Evolutionary conservation across 2,329 filamentous ascomycete species (phyloP), one percentile per base, ranked within the genome.

Genomic region (Phialemonium atrogriseum): DNA sequence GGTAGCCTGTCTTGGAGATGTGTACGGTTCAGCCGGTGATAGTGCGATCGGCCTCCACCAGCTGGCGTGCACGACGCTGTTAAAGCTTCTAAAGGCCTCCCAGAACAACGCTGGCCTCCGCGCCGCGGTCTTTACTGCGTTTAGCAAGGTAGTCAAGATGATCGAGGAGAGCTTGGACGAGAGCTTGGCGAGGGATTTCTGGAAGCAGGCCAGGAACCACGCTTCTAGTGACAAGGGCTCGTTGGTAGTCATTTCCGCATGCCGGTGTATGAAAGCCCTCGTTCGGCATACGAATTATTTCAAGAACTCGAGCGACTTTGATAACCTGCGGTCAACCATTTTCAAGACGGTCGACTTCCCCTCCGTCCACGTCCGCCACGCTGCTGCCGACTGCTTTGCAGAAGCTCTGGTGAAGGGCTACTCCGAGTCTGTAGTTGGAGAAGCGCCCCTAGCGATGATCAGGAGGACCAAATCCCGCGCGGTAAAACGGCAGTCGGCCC

Each of bases 11-110:
- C 55, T 98, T 44, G 91, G 91, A 19, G 81, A 91, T 50, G 76
- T 96, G 20, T 96, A 88, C 57, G 84, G 81, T 36, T 77, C 83
- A n/a, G 89, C 89, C 3, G 91, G 91, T 33, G 91, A 96, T 55
- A 95, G 89, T 56, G 86, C 84, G 29, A 84, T 94, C 54, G 80
- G 81, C 41, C 64, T 94, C 37, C 85, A 91, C 39, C 78, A 80
- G 34, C 60, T 94, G 38, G 76, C 80, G 11, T 84, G 79, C 45
- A 70, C 76, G 9, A 73, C 77, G 5, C 59, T 94, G 31, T 48
- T 94, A 35, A 93, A 88, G 56, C 64, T 88, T 1, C 60, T 94
- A 40, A 96, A 95, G 57, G 64, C 74, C 9, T 78, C 87, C 1
- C 77, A 80, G 36, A 84, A 67, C 46, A 80, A 95, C 64, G 80